phyloP scores from a whole-genome alignment of 2,329 filamentous ascomycete species.

The Colletotrichum sojae region DNA sequence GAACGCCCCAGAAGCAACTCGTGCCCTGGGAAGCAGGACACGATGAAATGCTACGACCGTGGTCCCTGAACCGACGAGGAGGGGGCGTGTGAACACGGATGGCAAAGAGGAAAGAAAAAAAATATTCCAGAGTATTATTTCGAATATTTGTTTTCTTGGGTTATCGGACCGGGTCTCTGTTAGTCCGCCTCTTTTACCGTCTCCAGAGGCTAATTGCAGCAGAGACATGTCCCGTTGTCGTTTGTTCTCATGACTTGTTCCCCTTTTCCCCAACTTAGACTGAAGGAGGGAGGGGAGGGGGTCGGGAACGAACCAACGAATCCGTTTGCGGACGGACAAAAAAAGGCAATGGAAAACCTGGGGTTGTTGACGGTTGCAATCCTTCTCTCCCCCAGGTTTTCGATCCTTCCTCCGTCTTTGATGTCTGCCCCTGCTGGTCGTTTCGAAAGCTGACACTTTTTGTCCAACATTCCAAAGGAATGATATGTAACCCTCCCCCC shows the following conservation, averaged over 20 bases:
- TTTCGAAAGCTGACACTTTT: slow-evolving; percentile 2
- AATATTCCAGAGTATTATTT: neutral
- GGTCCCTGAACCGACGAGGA: slow-evolving; percentile 25
- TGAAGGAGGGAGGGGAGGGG: no score
- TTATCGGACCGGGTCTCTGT: neutral
- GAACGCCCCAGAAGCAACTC: neutral
- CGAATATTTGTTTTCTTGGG: neutral
- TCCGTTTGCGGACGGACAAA: slow-evolving; percentile 35
- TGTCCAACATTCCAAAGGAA: slow-evolving; percentile 1
- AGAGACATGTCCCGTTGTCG: slow-evolving; percentile 18
- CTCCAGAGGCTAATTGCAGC: slow-evolving; percentile 26
- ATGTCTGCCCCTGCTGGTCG: neutral
- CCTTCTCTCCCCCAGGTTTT: slow-evolving; percentile 9
- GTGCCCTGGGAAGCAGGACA: neutral
- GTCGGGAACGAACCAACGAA: neutral
- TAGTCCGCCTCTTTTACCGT: neutral
- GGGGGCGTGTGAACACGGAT: slow-evolving; percentile 11
- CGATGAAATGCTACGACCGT: slow-evolving; percentile 11
- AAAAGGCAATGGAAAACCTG: slow-evolving; percentile 13
- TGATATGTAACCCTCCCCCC: neutral
- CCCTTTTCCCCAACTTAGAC: neutral
- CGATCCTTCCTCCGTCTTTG: neutral
- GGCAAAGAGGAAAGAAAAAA: neutral
- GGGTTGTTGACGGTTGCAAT: slow-evolving; percentile 18
- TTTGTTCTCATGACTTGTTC: slow-evolving; percentile 31